Conservation (phyloP, 768 basidiomycete genomes). For the Xerocomellus dryophilus region DNA sequence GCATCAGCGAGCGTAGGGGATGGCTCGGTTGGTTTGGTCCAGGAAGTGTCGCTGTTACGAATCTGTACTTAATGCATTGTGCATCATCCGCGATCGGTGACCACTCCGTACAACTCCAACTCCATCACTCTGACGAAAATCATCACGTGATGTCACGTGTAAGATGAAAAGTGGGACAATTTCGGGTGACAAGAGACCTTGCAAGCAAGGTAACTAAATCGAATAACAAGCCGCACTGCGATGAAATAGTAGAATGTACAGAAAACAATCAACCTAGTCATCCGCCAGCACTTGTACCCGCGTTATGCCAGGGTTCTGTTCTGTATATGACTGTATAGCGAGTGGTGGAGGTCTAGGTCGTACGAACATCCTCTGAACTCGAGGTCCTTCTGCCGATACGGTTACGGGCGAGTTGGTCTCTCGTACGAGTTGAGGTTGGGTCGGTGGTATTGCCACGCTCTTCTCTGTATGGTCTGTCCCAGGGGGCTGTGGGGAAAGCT, state of each 20-base stretch:
- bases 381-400: slow-evolving; percentile 8
- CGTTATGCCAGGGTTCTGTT: slow-evolving; percentile 2
- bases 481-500: slow-evolving; percentile 14
- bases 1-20: no score
- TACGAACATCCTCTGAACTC: slow-evolving; percentile 32
- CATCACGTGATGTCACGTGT: no score
- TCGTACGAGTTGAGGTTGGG: slow-evolving; percentile 22
- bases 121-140: no score
- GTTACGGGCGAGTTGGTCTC: slow-evolving; percentile 32
- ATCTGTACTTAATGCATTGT: no score
- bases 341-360: slow-evolving; percentile 45
- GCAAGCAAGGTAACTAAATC: no score
- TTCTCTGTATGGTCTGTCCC: slow-evolving; percentile 20
- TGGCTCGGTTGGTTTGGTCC: no score
- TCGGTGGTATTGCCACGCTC: slow-evolving; percentile 21
- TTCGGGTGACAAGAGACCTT: no score
- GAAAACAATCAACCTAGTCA: slow-evolving; percentile 2
- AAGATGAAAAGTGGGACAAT: no score
- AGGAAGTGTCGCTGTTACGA: no score
- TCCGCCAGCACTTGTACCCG: slow-evolving; percentile 18
- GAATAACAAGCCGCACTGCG: slow-evolving; percentile 2
- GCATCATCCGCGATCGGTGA: no score
- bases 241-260: not conserved
- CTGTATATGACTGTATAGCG: slow-evolving; percentile 14
- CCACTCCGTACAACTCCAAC: no score